Percentiles rank a stretch among this genome's conserved stretches.
These are phyloP conservation scores for Mycena venus DNA, from an alignment of 768 basidiomycete species.

Conservation along the genomic window DNA sequence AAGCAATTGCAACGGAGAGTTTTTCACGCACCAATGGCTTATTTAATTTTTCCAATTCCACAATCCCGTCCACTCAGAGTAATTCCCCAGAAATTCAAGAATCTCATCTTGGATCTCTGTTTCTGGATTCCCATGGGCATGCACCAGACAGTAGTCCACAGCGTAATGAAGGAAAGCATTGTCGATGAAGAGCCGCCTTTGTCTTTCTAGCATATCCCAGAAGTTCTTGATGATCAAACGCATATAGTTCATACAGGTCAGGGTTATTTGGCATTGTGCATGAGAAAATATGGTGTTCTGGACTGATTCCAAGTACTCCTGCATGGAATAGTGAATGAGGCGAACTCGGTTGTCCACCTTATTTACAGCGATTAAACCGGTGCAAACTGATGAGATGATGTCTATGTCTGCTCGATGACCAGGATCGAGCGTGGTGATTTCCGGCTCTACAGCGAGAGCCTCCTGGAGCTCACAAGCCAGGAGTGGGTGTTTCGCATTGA, in stretches of 20 bases:
- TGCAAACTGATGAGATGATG: not conserved
- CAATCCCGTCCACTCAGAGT: not conserved
- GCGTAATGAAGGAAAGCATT: not conserved
- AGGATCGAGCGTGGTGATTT: not conserved
- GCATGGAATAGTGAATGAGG: conserved; percentile 2
- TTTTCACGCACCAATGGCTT: not conserved
- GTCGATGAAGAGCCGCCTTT: not conserved
- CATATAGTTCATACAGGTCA: not conserved
- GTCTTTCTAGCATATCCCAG: too few species aligned
- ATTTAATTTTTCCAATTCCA: not conserved
- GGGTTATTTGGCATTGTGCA: not conserved
- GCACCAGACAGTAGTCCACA: not conserved
- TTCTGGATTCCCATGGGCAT: not conserved
- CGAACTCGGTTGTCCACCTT: not conserved
- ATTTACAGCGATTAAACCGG: not conserved
- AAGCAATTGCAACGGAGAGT: not conserved
- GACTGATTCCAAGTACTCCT: not conserved
- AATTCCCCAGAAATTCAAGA: not conserved
- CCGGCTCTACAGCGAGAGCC: not conserved
- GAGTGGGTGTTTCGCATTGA: not conserved
- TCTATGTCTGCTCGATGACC: not conserved
- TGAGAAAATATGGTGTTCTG: not conserved
- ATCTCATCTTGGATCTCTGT: not conserved
- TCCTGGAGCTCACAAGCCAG: not conserved
- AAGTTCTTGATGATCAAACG: not conserved